Base-by-base conservation (phyloP, 768 basidiomycete species). In the Basidioascus undulatus region DNA sequence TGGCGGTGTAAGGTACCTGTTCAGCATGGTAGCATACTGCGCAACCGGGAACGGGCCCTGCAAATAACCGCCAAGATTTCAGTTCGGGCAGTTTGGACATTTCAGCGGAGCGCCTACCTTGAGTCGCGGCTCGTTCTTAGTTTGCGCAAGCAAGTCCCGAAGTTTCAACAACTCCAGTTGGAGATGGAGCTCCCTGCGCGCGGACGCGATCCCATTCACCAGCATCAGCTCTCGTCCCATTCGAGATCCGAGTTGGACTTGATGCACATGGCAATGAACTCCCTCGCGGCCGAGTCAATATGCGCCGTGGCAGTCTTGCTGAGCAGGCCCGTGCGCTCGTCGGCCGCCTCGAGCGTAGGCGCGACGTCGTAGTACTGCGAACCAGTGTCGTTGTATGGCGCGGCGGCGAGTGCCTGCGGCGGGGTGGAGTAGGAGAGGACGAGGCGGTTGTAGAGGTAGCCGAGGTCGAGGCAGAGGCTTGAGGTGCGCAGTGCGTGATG, bases 381-480 rank as follows among this genome's bases (percentile, higher is more conserved):
- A n/a, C n/a, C n/a, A n/a, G n/a, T n/a, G 23, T 21, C n/a, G 9
- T 13, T 32, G 18, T 36, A 7, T 5, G 12, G 18, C 18, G 42
- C 26, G 6, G 13, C 9, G 10, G 42, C 26, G 16, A 47, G 41
- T 0, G 46, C 30, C 41, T 37, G 32, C 10, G 71, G 68, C 19
- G 70, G 62, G 49, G 70, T 76, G 10, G 80, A 82, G 53, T 92
- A 87, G 23, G 78, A 74, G 20, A 75, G 73, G 8, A 92, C 86
- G 25, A 98, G 61, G 12, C 77, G 77, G 1, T 82, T 86, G 57
- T 94, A 98, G 33, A 96, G 64, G 75, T 86, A 92, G 3, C 86
- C 84, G 3, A 87, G 69, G 51, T 94, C 84, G 45, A 92, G 59
- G 51, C 82, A 87, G 56, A 89, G 86, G 48, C 86, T 89, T 49